phyloP scores from a whole-genome alignment of 768 basidiomycete genomes.

The Boletus bicolor region DNA sequence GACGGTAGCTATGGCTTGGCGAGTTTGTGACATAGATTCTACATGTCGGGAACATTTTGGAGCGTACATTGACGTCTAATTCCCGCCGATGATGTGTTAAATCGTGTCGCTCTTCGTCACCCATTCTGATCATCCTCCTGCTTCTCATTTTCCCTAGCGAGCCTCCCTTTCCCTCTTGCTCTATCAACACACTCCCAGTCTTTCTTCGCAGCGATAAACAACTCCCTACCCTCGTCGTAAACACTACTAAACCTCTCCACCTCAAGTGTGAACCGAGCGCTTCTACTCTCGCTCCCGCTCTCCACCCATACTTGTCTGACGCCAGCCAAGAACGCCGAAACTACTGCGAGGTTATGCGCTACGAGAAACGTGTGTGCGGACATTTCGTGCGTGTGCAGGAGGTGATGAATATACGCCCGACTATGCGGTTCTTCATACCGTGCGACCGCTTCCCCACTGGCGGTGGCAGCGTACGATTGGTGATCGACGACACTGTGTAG shows the following conservation, averaged over 20 bases:
- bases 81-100: background rate
- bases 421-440: constrained; percentile 35
- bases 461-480: constrained; percentile 16
- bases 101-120: background rate
- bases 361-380: constrained; percentile 71
- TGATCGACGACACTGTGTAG: constrained; percentile 47
- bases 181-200: constrained; percentile 66
- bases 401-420: constrained; percentile 77
- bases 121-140: constrained; percentile 5
- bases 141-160: constrained; percentile 60
- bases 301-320: constrained; percentile 42
- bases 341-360: constrained; percentile 71
- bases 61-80: background rate
- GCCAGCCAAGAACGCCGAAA: constrained; percentile 61
- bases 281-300: background rate
- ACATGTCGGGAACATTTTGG: background rate
- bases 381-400: constrained; percentile 90
- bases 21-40: background rate
- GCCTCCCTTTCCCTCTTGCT: constrained; percentile 72
- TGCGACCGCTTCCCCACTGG: background rate
- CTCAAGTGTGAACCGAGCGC: constrained; percentile 39
- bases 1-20: background rate
- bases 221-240: constrained; percentile 47
- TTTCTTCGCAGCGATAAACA: constrained; percentile 51
- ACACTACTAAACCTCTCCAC: constrained; percentile 45